phyloP scores from a whole-genome alignment of 2,329 filamentous ascomycete species.

The Aspergillus sp. region DNA sequence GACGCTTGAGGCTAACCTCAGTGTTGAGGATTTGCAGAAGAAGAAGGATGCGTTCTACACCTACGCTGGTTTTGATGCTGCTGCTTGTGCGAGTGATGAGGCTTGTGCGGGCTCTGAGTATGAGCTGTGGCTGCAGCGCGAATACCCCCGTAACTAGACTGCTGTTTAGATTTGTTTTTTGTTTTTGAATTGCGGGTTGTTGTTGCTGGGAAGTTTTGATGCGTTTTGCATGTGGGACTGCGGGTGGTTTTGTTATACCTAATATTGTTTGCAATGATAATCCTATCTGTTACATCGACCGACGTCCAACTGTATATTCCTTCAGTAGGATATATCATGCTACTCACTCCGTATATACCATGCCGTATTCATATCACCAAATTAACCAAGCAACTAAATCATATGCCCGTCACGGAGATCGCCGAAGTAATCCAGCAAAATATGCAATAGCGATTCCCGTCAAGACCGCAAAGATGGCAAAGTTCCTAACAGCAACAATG shows the following conservation, averaged over 20 bases:
- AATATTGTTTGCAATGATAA: no score
- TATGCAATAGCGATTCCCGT: not conserved
- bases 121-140: not conserved
- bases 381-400: no score
- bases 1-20: not conserved
- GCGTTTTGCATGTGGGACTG: no score
- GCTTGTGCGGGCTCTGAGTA: not conserved
- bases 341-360: no score
- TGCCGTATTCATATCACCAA: no score
- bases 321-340: no score
- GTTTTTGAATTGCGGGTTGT: no score
- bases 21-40: not conserved
- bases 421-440: not conserved
- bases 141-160: not conserved
- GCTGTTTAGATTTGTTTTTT: no score
- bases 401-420: not conserved
- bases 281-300: no score
- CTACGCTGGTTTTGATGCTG: constrained; percentile 2
- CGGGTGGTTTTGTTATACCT: no score
- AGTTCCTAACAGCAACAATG: not conserved
- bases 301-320: no score
- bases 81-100: not conserved
- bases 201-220: no score
- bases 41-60: constrained; percentile 11
- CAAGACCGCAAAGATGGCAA: not conserved